Evolutionary conservation across 2,329 filamentous ascomycete species (phyloP).

Genomic region (Ceratocystis eucalypticola): DNA sequence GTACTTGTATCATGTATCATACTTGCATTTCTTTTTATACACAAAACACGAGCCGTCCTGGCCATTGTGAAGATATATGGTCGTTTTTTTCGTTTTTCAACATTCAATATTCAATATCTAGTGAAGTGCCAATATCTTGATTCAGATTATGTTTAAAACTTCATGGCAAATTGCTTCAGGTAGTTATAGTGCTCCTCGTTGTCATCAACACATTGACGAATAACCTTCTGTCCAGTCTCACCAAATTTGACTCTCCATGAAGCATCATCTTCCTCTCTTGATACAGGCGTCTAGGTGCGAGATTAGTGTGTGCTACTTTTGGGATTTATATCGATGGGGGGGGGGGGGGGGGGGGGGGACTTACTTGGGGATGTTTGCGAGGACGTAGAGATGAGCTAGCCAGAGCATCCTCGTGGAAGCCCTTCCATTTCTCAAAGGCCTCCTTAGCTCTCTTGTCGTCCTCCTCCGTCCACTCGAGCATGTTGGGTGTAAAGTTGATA

Average conservation of each 20-base stretch:
- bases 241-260: slow-evolving; percentile 68
- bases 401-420: slow-evolving; percentile 92
- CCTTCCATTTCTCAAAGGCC: slow-evolving; percentile 91
- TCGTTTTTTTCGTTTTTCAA: not conserved
- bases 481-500: slow-evolving; percentile 58
- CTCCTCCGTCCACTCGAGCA: slow-evolving; percentile 74
- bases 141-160: slow-evolving; percentile 30
- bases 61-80: not conserved
- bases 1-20: slow-evolving; percentile 20
- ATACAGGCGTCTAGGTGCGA: slow-evolving; percentile 41
- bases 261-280: slow-evolving; percentile 50
- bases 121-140: not conserved
- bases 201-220: slow-evolving; percentile 55
- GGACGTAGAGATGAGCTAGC: slow-evolving; percentile 64
- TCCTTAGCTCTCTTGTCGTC: slow-evolving; percentile 58
- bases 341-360: slow-evolving; percentile 20
- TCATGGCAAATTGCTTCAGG: slow-evolving; percentile 62
- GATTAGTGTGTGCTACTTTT: slow-evolving; percentile 17
- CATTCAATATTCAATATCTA: not conserved
- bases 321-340: not conserved
- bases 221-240: slow-evolving; percentile 53
- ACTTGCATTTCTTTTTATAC: slow-evolving; percentile 9
- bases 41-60: not conserved
- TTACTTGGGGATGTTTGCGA: slow-evolving; percentile 48
- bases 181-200: slow-evolving; percentile 69